Evolutionary conservation across 108 stramenopile species (phyloP), one percentile per base, ranked within the genome.

Genomic region (Cyclotella choctawhatcheeana): DNA sequence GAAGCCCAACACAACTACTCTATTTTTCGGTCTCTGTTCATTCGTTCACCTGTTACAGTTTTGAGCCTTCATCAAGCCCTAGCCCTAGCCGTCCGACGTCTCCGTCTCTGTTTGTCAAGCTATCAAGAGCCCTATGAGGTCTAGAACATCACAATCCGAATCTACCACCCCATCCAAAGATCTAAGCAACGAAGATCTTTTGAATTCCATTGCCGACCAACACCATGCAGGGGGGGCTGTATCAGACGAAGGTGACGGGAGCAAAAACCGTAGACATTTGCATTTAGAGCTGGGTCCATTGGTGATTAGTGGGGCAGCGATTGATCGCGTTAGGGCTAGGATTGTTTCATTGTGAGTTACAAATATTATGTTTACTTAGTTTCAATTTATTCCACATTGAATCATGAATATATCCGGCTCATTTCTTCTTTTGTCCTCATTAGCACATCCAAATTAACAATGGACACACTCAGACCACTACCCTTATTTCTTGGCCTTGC

Each of bases 381-480:
- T 1, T 32, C 2, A 13, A 2, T 10, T 47, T 59, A n/a, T 62
- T 18, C 20, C 6, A 2, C 45, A 27, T 68, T 47, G 12, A 25
- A 34, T n/a, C 29, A 5, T 25, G 22, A 29, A 5, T 52, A 33
- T 2, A 44, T 47, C 69, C 45, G 32, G 22, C 37, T 54, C 44
- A 17, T 18, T 18, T 65, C 17, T 14, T 25, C n/a, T 60, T 5
- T 40, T 44, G 16, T 54, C 4, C 35, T 58, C 27, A 35, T 54
- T 44, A 76, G 75, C 73, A 81, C 79, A 29, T 81, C 79, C 47
- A 70, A 75, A 74, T 69, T 92, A 14, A 85, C 84, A 22, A 78
- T 92, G 64, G 85, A 92, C 45, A 89, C 91, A 17, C 77, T 92
- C 21, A 85, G 91, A 5, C 91, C 91, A 20, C 74, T 92, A 25